Conservation (phyloP, 441 rosid species). For the Erodium texanum region DNA sequence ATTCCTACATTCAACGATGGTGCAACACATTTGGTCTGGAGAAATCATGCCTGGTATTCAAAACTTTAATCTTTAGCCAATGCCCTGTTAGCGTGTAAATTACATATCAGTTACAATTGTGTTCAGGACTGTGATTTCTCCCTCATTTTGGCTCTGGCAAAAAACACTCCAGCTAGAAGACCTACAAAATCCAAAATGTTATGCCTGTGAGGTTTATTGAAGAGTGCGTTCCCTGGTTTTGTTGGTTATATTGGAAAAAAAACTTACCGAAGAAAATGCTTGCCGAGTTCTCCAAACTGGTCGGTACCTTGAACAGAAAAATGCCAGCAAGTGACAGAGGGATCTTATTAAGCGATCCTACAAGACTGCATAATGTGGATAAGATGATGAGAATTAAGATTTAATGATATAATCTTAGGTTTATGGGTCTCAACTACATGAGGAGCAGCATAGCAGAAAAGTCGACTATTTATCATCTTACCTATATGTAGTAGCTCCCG, state of each 20-base stretch:
- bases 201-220: background rate
- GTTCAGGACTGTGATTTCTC: conserved; percentile 40
- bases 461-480: conserved; percentile 20
- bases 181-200: conserved; percentile 35
- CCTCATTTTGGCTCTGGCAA: conserved; percentile 82
- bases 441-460: background rate
- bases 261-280: conserved; percentile 84
- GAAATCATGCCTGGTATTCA: background rate
- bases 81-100: background rate
- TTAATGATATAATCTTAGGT: background rate
- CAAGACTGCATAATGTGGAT: conserved; percentile 56
- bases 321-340: conserved; percentile 84
- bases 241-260: conserved; percentile 9
- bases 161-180: conserved; percentile 78
- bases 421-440: background rate
- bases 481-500: conserved; percentile 99
- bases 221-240: background rate
- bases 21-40: background rate
- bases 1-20: background rate
- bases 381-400: conserved; percentile 15
- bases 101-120: background rate
- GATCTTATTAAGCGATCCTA: conserved; percentile 91
- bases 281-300: conserved; percentile 82
- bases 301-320: conserved; percentile 77
- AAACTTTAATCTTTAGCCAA: background rate